Percentiles rank a stretch among this genome's conserved stretches.
Conservation (phyloP, 768 basidiomycete species). For the Mycena leptocephala region DNA sequence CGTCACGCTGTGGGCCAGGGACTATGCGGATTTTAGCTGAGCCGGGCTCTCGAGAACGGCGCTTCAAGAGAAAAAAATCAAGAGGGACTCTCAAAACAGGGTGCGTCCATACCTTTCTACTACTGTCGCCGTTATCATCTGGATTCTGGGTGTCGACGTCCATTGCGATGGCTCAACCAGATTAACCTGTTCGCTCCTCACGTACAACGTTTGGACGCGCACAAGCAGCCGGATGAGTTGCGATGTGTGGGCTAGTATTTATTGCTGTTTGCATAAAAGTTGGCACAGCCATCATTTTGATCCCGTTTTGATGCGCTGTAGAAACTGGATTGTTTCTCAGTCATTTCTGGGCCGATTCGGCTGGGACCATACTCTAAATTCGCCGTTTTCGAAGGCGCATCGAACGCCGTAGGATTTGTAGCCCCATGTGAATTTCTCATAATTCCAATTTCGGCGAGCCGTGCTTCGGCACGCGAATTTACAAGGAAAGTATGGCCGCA, state of each 20-base stretch:
- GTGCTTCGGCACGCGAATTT: too few relatives aligned
- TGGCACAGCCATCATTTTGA: too few relatives aligned
- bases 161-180: conserved; percentile 6
- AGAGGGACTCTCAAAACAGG: conserved; percentile 8
- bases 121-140: not conserved
- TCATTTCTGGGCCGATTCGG: too few relatives aligned
- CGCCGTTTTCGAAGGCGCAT: too few relatives aligned
- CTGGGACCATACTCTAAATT: too few relatives aligned
- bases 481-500: too few relatives aligned
- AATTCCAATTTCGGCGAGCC: too few relatives aligned
- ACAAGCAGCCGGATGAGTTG: conserved; percentile 15
- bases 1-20: conserved; percentile 15
- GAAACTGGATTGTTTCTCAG: too few relatives aligned
- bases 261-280: not conserved
- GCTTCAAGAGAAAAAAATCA: conserved; percentile 12
- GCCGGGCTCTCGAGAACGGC: not conserved
- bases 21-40: conserved; percentile 13
- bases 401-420: too few relatives aligned
- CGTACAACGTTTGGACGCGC: conserved; percentile 30
- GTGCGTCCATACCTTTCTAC: conserved; percentile 15
- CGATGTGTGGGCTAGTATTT: conserved; percentile 9
- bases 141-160: conserved; percentile 6
- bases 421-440: too few relatives aligned
- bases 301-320: too few relatives aligned
- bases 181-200: conserved; percentile 25